These are phyloP conservation scores for Emergomyces pasteurianus DNA, from an alignment of 2,329 filamentous ascomycete species.

Conservation along the genomic window DNA sequence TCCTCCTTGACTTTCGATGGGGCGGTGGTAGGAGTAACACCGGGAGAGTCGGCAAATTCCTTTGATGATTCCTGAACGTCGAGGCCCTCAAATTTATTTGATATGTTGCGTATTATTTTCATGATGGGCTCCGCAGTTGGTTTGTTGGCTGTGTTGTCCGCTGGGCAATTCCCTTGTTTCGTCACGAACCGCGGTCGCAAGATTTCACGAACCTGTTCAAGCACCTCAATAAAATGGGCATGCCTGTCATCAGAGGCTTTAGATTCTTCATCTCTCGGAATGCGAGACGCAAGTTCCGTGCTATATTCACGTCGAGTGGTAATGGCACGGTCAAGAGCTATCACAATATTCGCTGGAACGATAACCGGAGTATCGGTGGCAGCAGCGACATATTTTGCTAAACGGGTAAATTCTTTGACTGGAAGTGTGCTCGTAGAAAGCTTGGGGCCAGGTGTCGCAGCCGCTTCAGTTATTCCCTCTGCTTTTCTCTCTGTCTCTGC, in stretches of 20 bases:
- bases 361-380: slow-evolving; percentile 3
- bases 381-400: slow-evolving; percentile 7
- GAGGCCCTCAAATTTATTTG: slow-evolving; percentile 26
- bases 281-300: background rate
- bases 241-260: slow-evolving; percentile 9
- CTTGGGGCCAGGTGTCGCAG: background rate
- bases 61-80: slow-evolving; percentile 29
- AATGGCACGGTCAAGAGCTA: slow-evolving; percentile 6
- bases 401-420: slow-evolving; percentile 7
- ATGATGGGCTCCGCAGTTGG: background rate
- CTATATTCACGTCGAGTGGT: slow-evolving; percentile 2
- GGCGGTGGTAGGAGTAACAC: slow-evolving; percentile 14
- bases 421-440: slow-evolving; percentile 6
- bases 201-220: background rate
- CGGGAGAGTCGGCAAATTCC: slow-evolving; percentile 24
- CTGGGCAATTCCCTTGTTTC: background rate
- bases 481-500: background rate
- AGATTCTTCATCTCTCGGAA: slow-evolving; percentile 4
- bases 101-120: background rate
- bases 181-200: background rate
- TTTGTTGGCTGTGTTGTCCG: background rate
- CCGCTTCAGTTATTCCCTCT: background rate
- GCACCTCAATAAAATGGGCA: slow-evolving; percentile 9
- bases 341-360: slow-evolving; percentile 3
- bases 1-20: slow-evolving; percentile 4